Conservation (phyloP, 129 eudicot genomes). For the Oenanthe sinensis region DNA sequence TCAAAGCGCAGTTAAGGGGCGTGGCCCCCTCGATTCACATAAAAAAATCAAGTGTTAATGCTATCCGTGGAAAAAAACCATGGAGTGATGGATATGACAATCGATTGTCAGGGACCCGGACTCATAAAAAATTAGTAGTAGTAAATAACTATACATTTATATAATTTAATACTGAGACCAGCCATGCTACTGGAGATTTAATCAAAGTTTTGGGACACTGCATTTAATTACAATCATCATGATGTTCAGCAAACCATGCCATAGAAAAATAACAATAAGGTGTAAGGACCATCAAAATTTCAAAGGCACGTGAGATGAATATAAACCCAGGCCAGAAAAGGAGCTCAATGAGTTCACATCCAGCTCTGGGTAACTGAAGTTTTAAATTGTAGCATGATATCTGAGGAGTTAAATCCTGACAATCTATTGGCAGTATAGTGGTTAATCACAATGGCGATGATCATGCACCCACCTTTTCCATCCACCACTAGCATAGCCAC, state of each 20-base stretch:
- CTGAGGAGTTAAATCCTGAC: neutral
- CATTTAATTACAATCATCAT: neutral
- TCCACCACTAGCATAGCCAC: constrained; percentile 71
- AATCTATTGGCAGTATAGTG: neutral
- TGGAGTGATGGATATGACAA: no score
- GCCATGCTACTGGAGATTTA: neutral
- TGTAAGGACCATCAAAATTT: neutral
- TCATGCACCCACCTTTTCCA: constrained; percentile 46
- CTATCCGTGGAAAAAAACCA: no score
- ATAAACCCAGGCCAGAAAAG: neutral
- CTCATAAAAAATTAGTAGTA: no score
- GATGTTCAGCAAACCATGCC: neutral
- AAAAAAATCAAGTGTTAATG: no score
- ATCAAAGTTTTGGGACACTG: neutral
- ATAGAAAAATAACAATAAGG: no score
- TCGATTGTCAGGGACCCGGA: no score
- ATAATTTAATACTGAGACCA: neutral
- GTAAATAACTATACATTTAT: neutral
- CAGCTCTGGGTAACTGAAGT: neutral
- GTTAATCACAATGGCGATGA: neutral
- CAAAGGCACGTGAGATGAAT: neutral
- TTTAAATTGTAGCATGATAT: neutral
- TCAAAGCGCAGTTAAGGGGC: no score
- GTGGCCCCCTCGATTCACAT: no score
- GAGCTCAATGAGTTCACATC: neutral